Conservation (phyloP, 768 basidiomycete species). For the Strobilomyces confusus region DNA sequence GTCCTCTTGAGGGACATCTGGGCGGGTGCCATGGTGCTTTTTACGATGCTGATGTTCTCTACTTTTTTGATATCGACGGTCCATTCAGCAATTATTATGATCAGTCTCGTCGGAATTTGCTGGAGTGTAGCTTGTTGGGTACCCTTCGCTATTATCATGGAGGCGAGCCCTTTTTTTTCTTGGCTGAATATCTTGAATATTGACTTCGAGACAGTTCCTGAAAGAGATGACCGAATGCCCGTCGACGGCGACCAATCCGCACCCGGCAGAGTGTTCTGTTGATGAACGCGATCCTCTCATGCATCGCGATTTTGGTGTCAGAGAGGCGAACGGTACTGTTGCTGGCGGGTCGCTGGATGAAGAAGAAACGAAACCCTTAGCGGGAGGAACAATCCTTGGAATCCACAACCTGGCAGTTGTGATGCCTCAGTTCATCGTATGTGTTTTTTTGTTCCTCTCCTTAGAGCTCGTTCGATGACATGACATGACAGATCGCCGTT, state of each 20-base stretch:
- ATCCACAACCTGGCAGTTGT: constrained; percentile 96
- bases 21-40: constrained; percentile 82
- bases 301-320: constrained; percentile 41
- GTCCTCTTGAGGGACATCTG: constrained; percentile 92
- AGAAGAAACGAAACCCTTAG: constrained; percentile 45
- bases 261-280: constrained; percentile 31
- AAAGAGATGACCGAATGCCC: constrained; percentile 58
- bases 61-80: constrained; percentile 87
- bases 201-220: constrained; percentile 47
- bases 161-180: constrained; percentile 57
- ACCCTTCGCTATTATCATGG: constrained; percentile 97
- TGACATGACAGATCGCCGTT: constrained; percentile 62
- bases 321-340: constrained; percentile 40
- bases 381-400: constrained; percentile 89
- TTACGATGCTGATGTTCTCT: constrained; percentile 71
- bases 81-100: constrained; percentile 69
- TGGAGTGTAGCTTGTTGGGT: constrained; percentile 99
- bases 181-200: not conserved
- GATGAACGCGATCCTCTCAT: constrained; percentile 51
- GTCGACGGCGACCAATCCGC: constrained; percentile 10
- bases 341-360: constrained; percentile 25
- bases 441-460: not conserved
- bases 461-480: not conserved
- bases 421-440: constrained; percentile 89
- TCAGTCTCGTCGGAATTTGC: constrained; percentile 84